These are phyloP conservation scores for Schizophyllum amplum DNA, from an alignment of 1,284 basidiomycete genomes.

Conservation along the genomic window DNA sequence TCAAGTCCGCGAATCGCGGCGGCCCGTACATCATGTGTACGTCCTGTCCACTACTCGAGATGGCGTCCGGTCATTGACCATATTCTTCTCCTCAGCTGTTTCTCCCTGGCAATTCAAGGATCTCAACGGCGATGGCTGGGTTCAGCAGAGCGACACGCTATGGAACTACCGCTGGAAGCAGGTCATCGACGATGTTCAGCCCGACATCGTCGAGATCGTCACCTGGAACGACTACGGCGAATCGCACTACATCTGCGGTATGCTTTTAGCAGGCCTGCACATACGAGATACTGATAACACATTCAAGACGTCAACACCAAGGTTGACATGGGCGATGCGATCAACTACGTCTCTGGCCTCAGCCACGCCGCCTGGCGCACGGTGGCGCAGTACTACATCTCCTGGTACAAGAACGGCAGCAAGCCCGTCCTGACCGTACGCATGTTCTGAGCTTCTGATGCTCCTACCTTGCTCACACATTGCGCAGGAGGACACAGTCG, in stretches of 20 bases:
- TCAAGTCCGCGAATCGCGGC: slow-evolving; percentile 12
- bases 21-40: slow-evolving; percentile 28
- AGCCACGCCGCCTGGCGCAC: slow-evolving; percentile 22
- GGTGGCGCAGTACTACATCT: slow-evolving; percentile 26
- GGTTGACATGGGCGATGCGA: slow-evolving; percentile 10
- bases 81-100: slow-evolving; percentile 26
- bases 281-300: not conserved
- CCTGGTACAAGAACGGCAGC: slow-evolving; percentile 22
- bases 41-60: slow-evolving; percentile 3
- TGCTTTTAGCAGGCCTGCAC: not conserved
- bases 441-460: not conserved
- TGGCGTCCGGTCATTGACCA: slow-evolving; percentile 9
- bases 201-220: slow-evolving; percentile 33
- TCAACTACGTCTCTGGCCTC: slow-evolving; percentile 23
- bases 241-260: slow-evolving; percentile 22
- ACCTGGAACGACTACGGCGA: slow-evolving; percentile 19
- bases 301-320: not conserved
- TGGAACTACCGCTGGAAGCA: slow-evolving; percentile 27
- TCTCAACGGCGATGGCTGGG: slow-evolving; percentile 25
- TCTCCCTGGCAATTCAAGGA: slow-evolving; percentile 41
- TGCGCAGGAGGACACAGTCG: slow-evolving; percentile 20
- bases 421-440: slow-evolving; percentile 20
- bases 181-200: slow-evolving; percentile 24
- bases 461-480: not conserved
- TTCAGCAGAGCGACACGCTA: slow-evolving; percentile 24